Conservation (phyloP, 139 green algal species). For the Chlorella ohadii region DNA sequence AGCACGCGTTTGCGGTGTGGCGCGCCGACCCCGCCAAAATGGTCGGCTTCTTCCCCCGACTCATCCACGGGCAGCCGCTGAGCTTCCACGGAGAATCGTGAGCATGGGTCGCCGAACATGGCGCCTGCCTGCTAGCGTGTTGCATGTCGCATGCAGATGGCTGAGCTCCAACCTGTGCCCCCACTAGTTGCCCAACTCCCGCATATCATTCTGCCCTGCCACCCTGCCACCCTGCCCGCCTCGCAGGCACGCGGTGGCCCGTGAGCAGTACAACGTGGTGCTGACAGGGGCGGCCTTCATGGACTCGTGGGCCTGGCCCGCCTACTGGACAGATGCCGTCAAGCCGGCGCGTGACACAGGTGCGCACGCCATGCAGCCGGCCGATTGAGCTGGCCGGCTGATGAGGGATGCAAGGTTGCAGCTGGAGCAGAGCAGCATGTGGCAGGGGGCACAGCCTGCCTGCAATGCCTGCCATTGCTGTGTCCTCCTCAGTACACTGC, state of each 20-base stretch:
- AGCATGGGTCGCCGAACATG: background rate
- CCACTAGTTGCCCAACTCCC: no score
- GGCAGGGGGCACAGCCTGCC: no score
- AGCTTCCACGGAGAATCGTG: slow-evolving; percentile 15
- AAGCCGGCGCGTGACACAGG: background rate
- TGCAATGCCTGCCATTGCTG: no score
- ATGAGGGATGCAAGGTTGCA: no score
- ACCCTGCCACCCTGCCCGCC: background rate
- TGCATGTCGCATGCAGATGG: no score
- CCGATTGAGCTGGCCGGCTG: background rate
- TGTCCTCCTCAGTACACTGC: no score
- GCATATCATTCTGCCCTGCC: background rate
- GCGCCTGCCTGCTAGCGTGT: no score
- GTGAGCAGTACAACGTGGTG: slow-evolving; percentile 53
- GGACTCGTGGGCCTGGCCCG: slow-evolving; percentile 40
- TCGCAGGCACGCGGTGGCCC: slow-evolving; percentile 33
- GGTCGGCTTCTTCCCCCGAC: slow-evolving; percentile 51
- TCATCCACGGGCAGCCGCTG: slow-evolving; percentile 25
- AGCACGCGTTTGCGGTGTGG: slow-evolving; percentile 47
- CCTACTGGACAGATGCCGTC: slow-evolving; percentile 45
- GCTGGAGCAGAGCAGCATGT: no score
- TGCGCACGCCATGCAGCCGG: no score
- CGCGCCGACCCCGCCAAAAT: slow-evolving; percentile 23
- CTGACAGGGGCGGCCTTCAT: slow-evolving; percentile 61
- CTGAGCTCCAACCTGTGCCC: no score